A percentile compares a stretch with the other conserved stretches of the same genome.
Evolutionary conservation across 139 green algal genomes (phyloP).

Genomic region (Chlamydomonas incerta): DNA sequence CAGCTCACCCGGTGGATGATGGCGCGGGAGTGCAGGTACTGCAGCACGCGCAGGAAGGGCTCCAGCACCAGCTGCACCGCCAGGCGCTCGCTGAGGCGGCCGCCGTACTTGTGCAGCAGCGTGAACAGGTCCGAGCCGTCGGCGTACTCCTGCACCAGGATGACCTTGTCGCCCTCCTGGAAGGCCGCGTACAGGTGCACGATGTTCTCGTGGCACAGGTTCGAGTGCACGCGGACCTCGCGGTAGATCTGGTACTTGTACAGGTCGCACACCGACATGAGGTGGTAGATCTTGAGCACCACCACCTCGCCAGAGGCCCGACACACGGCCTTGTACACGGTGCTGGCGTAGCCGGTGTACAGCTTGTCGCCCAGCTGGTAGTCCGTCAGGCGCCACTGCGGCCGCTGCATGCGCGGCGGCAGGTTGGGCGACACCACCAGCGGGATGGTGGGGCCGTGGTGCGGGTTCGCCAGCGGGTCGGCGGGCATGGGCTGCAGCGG

Average conservation of each 20-base stretch:
- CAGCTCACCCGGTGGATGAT: constrained; percentile 60
- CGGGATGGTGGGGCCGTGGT: constrained; percentile 49
- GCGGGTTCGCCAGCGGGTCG: constrained; percentile 41
- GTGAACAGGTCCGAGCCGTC: constrained; percentile 69
- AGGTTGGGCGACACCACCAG: constrained; percentile 58
- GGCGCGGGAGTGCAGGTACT: constrained; percentile 56
- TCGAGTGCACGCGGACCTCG: constrained; percentile 65
- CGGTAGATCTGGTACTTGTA: constrained; percentile 76
- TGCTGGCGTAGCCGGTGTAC: constrained; percentile 67
- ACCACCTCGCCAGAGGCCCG: constrained; percentile 58
- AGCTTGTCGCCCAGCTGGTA: constrained; percentile 68
- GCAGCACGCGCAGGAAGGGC: constrained; percentile 70
- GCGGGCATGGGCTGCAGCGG: constrained; percentile 44
- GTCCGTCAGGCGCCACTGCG: constrained; percentile 63
- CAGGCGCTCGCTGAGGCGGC: constrained; percentile 63
- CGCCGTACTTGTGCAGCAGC: constrained; percentile 70
- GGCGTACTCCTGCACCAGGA: constrained; percentile 70
- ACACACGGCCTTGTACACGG: constrained; percentile 69
- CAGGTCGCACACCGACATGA: constrained; percentile 64
- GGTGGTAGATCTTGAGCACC: constrained; percentile 67
- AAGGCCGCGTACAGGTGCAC: constrained; percentile 67
- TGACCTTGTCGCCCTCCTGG: constrained; percentile 56
- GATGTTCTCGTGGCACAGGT: constrained; percentile 68
- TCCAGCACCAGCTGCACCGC: constrained; percentile 75
- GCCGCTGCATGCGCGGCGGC: constrained; percentile 62